phyloP scores from a whole-genome alignment of 176 grass and related monocot genomes.

The Musa troglodytarum region DNA sequence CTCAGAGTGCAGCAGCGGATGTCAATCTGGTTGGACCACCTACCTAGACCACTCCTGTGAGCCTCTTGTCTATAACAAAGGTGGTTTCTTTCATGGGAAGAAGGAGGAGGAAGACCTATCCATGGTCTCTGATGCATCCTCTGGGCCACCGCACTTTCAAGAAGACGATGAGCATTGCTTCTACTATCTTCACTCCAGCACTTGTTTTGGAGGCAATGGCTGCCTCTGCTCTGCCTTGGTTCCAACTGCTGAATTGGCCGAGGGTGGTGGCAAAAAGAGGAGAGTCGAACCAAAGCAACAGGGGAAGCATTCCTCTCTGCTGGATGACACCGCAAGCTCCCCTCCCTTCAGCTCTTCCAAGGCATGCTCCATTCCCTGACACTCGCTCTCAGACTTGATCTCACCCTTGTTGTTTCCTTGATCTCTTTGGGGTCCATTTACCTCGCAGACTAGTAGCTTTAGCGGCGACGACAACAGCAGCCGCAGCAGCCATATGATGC shows the following conservation, averaged over 20 bases:
- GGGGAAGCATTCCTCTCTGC: constrained; percentile 37
- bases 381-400: background rate
- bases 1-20: constrained; percentile 88
- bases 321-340: constrained; percentile 95
- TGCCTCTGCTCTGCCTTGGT: background rate
- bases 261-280: constrained; percentile 24
- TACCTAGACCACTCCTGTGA: constrained; percentile 66
- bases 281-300: constrained; percentile 25
- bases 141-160: constrained; percentile 50
- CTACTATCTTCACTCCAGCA: background rate
- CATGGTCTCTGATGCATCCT: constrained; percentile 94
- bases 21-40: constrained; percentile 95
- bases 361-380: constrained; percentile 5
- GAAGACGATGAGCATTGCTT: constrained; percentile 14
- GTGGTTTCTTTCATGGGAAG: background rate
- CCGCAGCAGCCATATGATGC: background rate
- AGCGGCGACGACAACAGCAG: background rate
- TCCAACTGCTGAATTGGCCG: constrained; percentile 1
- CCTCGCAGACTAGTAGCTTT: background rate
- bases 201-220: background rate
- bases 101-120: constrained; percentile 73
- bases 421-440: background rate
- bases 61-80: constrained; percentile 2
- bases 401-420: background rate
- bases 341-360: constrained; percentile 40